Percentiles rank a stretch among this genome's conserved stretches.
Evolutionary conservation across 768 basidiomycete species (phyloP).

Genomic region (Hysterangium stoloniferum): DNA sequence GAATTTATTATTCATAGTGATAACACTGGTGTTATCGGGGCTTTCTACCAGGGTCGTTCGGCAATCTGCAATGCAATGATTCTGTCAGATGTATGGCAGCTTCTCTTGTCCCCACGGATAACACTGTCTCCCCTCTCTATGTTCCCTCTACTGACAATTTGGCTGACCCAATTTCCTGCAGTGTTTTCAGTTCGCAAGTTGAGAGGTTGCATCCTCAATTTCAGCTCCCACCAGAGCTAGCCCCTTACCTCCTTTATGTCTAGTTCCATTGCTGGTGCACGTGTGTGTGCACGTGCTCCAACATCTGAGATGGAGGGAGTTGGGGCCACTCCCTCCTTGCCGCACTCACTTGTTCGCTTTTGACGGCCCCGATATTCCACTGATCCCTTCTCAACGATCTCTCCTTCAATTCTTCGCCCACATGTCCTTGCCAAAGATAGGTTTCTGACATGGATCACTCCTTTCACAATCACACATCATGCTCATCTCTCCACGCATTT

Average conservation of each 20-base stretch:
- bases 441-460: too few species aligned
- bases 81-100: neutral
- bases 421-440: neutral
- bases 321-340: neutral
- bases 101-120: neutral
- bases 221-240: neutral
- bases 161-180: slow-evolving; percentile 5
- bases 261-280: neutral
- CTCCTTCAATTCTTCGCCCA: neutral
- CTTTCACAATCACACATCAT: too few species aligned
- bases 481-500: too few species aligned
- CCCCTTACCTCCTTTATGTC: neutral
- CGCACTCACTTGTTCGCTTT: neutral
- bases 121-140: neutral
- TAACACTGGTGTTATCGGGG: slow-evolving; percentile 10
- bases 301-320: neutral
- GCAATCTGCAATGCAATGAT: neutral
- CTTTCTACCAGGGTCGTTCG: neutral
- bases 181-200: neutral
- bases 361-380: neutral
- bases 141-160: slow-evolving; percentile 2
- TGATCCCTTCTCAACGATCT: neutral
- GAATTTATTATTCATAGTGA: slow-evolving; percentile 8
- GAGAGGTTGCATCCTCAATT: neutral
- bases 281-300: neutral